A percentile compares a stretch with the other conserved stretches of the same genome.
Conservation (phyloP, 164 flowering plant species). For the Taxillus chinensis region DNA sequence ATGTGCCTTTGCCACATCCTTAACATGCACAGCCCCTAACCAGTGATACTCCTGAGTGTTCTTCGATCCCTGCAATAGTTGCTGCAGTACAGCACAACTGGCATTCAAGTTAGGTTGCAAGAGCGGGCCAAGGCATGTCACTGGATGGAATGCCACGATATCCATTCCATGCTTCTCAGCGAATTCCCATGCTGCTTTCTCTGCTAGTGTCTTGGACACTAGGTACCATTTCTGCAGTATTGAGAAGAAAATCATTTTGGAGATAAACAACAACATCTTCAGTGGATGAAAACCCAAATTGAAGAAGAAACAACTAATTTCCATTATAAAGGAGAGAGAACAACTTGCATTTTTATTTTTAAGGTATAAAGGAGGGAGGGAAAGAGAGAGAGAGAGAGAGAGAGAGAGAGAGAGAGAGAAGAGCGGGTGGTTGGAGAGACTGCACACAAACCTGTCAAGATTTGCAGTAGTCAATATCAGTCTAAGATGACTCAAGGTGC, state of each 20-base stretch:
- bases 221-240: constrained; percentile 68
- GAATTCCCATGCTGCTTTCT: constrained; percentile 76
- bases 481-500: constrained; percentile 75
- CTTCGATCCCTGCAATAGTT: constrained; percentile 53
- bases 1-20: constrained; percentile 71
- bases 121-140: constrained; percentile 68
- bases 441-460: constrained; percentile 37
- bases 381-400: no score
- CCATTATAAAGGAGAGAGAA: no score
- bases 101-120: constrained; percentile 67
- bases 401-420: no score
- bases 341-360: no score
- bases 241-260: background rate
- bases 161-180: constrained; percentile 51
- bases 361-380: no score
- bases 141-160: constrained; percentile 61
- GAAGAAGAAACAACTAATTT: no score
- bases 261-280: no score
- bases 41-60: constrained; percentile 73
- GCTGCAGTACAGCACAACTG: constrained; percentile 63
- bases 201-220: constrained; percentile 77
- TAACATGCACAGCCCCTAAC: constrained; percentile 77
- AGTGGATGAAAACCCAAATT: no score
- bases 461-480: constrained; percentile 68
- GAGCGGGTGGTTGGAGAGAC: background rate